phyloP scores from a whole-genome alignment of 2,329 filamentous ascomycete species.

The Colletotrichum eleusines region DNA sequence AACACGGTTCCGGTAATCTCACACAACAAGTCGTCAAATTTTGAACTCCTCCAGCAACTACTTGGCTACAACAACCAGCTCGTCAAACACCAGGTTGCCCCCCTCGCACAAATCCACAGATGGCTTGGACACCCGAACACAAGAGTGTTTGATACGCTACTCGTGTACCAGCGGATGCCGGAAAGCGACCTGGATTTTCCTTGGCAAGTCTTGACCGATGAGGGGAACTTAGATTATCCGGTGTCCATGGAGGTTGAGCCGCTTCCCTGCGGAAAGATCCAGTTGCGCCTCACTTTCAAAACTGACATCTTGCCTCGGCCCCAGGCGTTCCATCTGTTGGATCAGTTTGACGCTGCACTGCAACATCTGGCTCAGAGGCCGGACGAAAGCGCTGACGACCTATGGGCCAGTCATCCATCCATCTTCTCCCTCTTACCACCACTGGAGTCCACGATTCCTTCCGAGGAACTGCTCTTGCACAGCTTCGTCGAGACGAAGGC shows the following conservation, averaged over 20 bases:
- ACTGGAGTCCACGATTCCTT: conserved; percentile 66
- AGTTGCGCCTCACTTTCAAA: conserved; percentile 75
- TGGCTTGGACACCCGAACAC: conserved; percentile 75
- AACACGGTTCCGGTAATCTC: conserved; percentile 81
- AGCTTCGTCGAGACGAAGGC: conserved; percentile 80
- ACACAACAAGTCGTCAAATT: conserved; percentile 65
- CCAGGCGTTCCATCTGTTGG: conserved; percentile 75
- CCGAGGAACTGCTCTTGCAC: conserved; percentile 74
- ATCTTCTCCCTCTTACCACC: conserved; percentile 77
- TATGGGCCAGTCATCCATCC: conserved; percentile 48
- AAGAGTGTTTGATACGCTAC: conserved; percentile 83
- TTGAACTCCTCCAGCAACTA: conserved; percentile 70
- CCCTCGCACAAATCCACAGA: conserved; percentile 78
- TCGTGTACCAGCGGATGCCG: conserved; percentile 80
- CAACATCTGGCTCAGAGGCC: conserved; percentile 66
- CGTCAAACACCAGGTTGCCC: conserved; percentile 77
- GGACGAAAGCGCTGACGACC: conserved; percentile 54
- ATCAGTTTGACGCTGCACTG: conserved; percentile 79
- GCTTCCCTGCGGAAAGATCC: conserved; percentile 57
- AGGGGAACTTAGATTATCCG: conserved; percentile 79
- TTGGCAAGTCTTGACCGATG: conserved; percentile 75
- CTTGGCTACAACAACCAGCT: conserved; percentile 74
- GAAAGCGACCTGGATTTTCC: conserved; percentile 48
- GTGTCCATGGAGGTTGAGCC: conserved; percentile 85
- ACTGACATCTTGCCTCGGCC: conserved; percentile 72